Percentiles rank a stretch among this genome's conserved stretches.
Conservation (phyloP, 306 rosid species). For the Corylus heterophylla region DNA sequence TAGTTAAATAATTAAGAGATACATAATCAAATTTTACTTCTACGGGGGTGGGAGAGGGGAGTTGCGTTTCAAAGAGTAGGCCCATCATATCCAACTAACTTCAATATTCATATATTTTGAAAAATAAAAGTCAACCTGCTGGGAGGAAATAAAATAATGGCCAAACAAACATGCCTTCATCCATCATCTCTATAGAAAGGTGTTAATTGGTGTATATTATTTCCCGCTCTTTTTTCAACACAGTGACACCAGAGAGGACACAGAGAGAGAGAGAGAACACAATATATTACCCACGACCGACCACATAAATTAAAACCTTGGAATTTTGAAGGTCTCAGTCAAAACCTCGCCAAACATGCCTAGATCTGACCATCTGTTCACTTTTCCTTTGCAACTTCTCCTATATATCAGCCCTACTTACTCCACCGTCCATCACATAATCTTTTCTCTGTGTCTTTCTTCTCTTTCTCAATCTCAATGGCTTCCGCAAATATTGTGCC, state of each 20-base stretch:
- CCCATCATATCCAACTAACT: too few species aligned
- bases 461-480: conserved; percentile 28
- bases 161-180: too few species aligned
- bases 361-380: neutral
- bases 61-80: too few species aligned
- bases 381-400: neutral
- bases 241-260: neutral
- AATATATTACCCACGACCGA: neutral
- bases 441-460: neutral
- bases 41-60: too few species aligned
- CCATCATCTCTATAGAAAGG: neutral
- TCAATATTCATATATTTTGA: too few species aligned
- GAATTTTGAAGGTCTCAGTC: conserved; percentile 19
- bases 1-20: too few species aligned
- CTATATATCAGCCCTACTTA: conserved; percentile 36
- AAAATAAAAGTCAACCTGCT: too few species aligned
- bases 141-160: too few species aligned
- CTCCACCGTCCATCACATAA: conserved; percentile 7
- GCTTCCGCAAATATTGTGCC: conserved; percentile 31
- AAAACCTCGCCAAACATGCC: conserved; percentile 53
- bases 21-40: too few species aligned
- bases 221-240: neutral
- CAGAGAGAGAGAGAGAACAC: neutral
- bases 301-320: neutral
- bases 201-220: neutral